Conservation (phyloP, 306 rosid species). For the Prosopis cineraria region DNA sequence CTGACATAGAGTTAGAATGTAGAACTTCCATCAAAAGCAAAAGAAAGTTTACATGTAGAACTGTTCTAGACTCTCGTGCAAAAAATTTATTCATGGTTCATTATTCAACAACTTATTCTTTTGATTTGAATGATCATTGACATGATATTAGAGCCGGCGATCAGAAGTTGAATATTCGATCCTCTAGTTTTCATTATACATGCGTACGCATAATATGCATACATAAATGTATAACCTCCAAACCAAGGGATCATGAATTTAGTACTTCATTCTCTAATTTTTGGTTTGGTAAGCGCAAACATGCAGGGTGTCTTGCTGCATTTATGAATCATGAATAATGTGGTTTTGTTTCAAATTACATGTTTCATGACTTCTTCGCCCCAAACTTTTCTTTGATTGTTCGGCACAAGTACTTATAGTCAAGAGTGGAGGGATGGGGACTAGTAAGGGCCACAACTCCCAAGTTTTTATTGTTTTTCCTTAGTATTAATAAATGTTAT, state of each 20-base stretch:
- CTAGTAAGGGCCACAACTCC: too few species aligned
- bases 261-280: not conserved
- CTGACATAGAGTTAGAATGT: too few species aligned
- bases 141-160: not conserved
- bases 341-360: not conserved
- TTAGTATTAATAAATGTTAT: too few species aligned
- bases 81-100: not conserved
- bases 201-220: not conserved
- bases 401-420: not conserved
- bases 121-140: not conserved
- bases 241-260: not conserved
- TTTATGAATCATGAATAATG: not conserved
- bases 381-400: not conserved
- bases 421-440: too few species aligned
- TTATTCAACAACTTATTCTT: not conserved
- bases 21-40: not conserved
- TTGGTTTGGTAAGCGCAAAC: not conserved
- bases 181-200: not conserved
- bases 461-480: too few species aligned
- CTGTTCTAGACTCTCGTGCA: not conserved
- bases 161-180: not conserved
- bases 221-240: not conserved
- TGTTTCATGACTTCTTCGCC: not conserved
- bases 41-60: not conserved
- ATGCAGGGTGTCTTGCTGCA: not conserved